These are phyloP conservation scores for Entomortierella lignicola DNA, from an alignment of 192 early-diverging fungal genomes.

Conservation along the genomic window DNA sequence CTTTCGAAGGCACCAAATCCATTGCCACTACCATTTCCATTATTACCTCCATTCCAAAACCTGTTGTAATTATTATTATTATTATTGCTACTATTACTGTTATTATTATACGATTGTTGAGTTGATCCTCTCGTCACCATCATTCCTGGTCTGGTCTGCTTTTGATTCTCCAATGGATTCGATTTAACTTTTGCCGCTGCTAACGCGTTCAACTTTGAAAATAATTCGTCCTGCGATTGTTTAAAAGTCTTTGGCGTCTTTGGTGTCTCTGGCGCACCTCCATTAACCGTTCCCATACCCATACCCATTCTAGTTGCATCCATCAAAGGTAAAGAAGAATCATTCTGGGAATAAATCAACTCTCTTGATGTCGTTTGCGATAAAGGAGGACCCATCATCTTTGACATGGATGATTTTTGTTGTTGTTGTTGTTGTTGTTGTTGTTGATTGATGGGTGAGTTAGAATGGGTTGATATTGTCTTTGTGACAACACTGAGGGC, in stretches of 20 bases:
- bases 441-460: neutral
- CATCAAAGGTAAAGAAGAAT: neutral
- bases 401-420: slow-evolving; percentile 10
- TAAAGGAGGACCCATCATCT: slow-evolving; percentile 8
- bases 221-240: slow-evolving; percentile 43
- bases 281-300: slow-evolving; percentile 7
- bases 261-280: slow-evolving; percentile 1
- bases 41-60: too few relatives aligned
- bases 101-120: neutral
- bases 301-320: slow-evolving; percentile 11
- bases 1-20: slow-evolving; percentile 6
- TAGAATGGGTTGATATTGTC: neutral
- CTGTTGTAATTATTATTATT: too few relatives aligned
- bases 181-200: slow-evolving; percentile 11
- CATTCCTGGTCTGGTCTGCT: neutral
- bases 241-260: slow-evolving; percentile 17
- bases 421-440: too few relatives aligned
- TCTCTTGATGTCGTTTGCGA: neutral
- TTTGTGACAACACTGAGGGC: neutral
- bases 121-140: neutral
- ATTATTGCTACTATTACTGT: neutral
- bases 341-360: slow-evolving; percentile 3
- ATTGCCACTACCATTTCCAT: neutral
- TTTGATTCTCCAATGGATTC: neutral
- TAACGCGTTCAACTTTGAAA: slow-evolving; percentile 30